A percentile compares a stretch with the other conserved stretches of the same genome.
phyloP scores from a whole-genome alignment of 2,329 filamentous ascomycete genomes.

The Fusarium sulawesiense region DNA sequence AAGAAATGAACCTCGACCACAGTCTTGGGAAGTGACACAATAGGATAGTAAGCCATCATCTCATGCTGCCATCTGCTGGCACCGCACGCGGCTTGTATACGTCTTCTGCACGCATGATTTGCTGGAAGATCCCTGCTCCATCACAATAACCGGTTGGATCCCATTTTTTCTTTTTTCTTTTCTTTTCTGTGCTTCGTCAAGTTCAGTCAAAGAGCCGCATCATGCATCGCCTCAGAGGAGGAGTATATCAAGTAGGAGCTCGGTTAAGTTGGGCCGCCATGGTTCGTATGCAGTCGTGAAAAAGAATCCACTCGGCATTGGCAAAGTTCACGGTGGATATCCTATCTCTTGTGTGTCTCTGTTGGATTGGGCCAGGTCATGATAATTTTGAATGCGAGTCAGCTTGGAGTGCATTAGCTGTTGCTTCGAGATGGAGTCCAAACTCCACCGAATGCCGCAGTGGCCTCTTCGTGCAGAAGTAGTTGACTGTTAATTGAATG shows the following conservation, averaged over 20 bases:
- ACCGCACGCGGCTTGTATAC: conserved; percentile 42
- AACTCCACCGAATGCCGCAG: conserved; percentile 1
- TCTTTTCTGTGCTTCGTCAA: not conserved
- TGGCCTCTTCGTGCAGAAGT: not conserved
- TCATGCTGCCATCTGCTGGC: conserved; percentile 39
- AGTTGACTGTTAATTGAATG: not conserved
- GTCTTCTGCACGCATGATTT: conserved; percentile 27
- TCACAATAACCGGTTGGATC: conserved; percentile 13
- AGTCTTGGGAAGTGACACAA: conserved; percentile 28
- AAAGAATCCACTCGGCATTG: not conserved
- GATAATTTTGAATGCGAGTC: conserved; percentile 32
- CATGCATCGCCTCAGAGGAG: not conserved
- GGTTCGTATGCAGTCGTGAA: not conserved
- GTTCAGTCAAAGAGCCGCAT: conserved; percentile 28
- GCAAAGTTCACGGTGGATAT: conserved; percentile 28
- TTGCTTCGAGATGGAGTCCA: conserved; percentile 18
- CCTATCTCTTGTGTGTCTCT: conserved; percentile 28
- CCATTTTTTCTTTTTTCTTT: not conserved
- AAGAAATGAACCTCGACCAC: conserved; percentile 18
- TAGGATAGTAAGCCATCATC: conserved; percentile 9
- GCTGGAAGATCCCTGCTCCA: conserved; percentile 30
- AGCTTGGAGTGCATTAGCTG: conserved; percentile 23
- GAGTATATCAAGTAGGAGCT: conserved; percentile 15
- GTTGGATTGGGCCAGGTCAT: conserved; percentile 23
- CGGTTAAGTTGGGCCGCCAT: conserved; percentile 11